Evolutionary conservation across 257 asterid species (phyloP).

Genomic region (Ocimum tenuiflorum): DNA sequence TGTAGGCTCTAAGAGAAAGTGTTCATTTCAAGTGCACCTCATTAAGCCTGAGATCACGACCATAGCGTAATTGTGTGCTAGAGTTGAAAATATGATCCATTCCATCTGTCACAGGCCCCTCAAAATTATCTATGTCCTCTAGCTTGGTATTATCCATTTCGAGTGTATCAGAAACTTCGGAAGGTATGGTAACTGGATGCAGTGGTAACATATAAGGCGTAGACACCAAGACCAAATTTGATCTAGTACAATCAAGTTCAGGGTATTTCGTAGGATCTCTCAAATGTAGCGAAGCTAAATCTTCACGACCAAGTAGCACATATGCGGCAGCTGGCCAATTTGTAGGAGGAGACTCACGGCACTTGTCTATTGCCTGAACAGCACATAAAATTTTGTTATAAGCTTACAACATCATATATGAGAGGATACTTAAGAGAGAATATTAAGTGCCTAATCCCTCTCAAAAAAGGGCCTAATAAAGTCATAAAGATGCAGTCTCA

Average conservation of each 20-base stretch:
- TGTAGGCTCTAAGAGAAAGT: conserved; percentile 1
- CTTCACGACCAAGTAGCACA: conserved; percentile 94
- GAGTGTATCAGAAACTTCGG: conserved; percentile 71
- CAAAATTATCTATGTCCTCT: conserved; percentile 63
- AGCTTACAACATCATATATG: neutral
- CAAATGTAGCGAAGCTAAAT: conserved; percentile 64
- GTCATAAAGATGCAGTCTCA: no score
- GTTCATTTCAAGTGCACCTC: conserved; percentile 48
- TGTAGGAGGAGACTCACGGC: conserved; percentile 93
- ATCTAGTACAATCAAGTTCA: conserved; percentile 50
- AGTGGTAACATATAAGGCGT: conserved; percentile 85
- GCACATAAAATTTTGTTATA: conserved; percentile 9
- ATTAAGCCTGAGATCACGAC: conserved; percentile 89
- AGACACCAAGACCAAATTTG: conserved; percentile 60
- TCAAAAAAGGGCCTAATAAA: no score
- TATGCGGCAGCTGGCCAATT: conserved; percentile 98
- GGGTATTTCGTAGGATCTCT: conserved; percentile 49
- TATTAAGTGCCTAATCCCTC: neutral
- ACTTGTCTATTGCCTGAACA: conserved; percentile 74
- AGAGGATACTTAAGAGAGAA: conserved; percentile 8
- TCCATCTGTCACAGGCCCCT: conserved; percentile 76
- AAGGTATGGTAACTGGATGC: conserved; percentile 81
- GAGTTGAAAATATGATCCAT: conserved; percentile 93
- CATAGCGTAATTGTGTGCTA: conserved; percentile 84
- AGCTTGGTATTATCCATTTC: conserved; percentile 60